These are phyloP conservation scores for Pythium periplocum DNA, from an alignment of 352 stramenopile genomes.

Conservation along the genomic window DNA sequence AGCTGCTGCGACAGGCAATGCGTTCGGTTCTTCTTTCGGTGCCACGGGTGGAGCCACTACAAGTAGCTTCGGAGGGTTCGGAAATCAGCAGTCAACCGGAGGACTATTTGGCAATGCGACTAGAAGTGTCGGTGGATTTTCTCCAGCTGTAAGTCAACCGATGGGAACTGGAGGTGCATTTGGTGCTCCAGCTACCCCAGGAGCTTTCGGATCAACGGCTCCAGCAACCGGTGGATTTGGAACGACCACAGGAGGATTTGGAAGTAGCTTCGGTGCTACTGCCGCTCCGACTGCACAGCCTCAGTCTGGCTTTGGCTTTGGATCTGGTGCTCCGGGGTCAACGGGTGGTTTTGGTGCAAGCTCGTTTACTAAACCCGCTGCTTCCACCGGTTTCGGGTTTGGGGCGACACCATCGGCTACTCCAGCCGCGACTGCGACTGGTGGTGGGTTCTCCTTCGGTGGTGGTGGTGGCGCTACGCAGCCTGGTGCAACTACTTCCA, in stretches of 20 bases:
- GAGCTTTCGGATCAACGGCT: slow-evolving; percentile 39
- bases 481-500: no score
- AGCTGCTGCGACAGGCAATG: slow-evolving; percentile 25
- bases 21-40: slow-evolving; percentile 19
- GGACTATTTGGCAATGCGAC: slow-evolving; percentile 19
- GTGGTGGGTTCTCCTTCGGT: slow-evolving; percentile 1
- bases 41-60: slow-evolving; percentile 6
- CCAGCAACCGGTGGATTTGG: slow-evolving; percentile 37
- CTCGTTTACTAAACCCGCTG: slow-evolving; percentile 19
- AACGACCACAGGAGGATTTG: slow-evolving; percentile 34
- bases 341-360: slow-evolving; percentile 12
- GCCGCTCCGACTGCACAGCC: background rate
- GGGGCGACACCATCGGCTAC: slow-evolving; percentile 1
- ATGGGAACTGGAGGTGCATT: slow-evolving; percentile 26
- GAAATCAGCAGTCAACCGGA: slow-evolving; percentile 5
- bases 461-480: background rate
- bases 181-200: slow-evolving; percentile 38
- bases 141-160: slow-evolving; percentile 3
- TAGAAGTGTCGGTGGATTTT: slow-evolving; percentile 24
- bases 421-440: slow-evolving; percentile 7
- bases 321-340: slow-evolving; percentile 1
- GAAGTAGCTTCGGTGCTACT: slow-evolving; percentile 14
- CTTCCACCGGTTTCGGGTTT: slow-evolving; percentile 16
- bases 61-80: slow-evolving; percentile 14
- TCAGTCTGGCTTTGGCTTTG: background rate